Base-by-base conservation (phyloP, 208 protist genomes). In the Tritrichomonas foetus region DNA sequence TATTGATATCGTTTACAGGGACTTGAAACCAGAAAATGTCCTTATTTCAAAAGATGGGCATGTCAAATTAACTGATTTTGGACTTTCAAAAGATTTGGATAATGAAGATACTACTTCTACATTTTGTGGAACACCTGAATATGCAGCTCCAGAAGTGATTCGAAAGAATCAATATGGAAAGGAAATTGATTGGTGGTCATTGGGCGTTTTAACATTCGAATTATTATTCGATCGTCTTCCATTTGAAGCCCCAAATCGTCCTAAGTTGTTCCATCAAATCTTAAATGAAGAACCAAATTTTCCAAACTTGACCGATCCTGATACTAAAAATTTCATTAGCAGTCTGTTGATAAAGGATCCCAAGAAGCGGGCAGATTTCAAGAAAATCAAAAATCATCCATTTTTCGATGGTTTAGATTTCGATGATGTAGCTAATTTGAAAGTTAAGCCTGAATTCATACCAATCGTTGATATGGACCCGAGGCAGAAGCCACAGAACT, bases 61-160 rank as follows among this genome's bases (percentile, higher is more conserved):
- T 22, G n/a, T 93, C 5, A 69, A 69, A 93, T 69, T 93, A 69
- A 69, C 84, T 25, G 84, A 93, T 66, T 93, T 93, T 50, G 84
- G 84, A 8, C 50, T 93, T 0, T 20, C 84, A 44, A 93, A 93
- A 66, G 44, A 36, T 64, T n/a, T 75, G 1, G 33, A 33, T 20
- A 36, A 75, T 13, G 49, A 47, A 3, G 80, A 64, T 3, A 66
- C 33, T 30, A 93, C 84, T 39, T 61, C 27, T 13, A 66, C 84
- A 47, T 93, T 93, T 36, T 93, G 84, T n/a, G 84, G 84, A 66
- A 93, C 84, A 36, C 41, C 39, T 50, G 84, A 61, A 66, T 93
- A 93, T 50, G 5, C 66, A 27, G 25, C 84, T 11, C 84, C 84
- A n/a, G 84, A 93, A 50, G 39, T 72, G n/a, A 61, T 93, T 3